phyloP scores from a whole-genome alignment of 75 land plant genomes.

The Selaginella moellendorffii region DNA sequence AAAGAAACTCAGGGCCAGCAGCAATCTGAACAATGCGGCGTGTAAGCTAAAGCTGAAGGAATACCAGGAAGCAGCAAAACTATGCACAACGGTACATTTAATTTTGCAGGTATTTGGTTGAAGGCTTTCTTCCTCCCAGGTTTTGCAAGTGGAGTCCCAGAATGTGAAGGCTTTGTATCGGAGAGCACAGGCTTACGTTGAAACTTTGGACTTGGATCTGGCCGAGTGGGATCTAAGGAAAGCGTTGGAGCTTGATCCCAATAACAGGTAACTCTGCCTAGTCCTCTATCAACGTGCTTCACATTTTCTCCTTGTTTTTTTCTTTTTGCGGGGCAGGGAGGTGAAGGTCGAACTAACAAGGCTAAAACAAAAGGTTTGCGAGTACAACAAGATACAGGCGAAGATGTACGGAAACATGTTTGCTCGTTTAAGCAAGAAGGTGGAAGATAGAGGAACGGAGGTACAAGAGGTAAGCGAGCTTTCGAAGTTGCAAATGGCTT shows the following conservation, averaged over 20 bases:
- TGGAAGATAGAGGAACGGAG: constrained; percentile 23
- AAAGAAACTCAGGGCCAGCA: constrained; percentile 41
- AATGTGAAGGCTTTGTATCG: constrained; percentile 64
- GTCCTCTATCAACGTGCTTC: too few relatives aligned
- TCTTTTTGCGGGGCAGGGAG: constrained; percentile 50
- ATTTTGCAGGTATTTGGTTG: neutral
- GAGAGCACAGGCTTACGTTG: constrained; percentile 55
- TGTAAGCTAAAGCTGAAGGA: constrained; percentile 81
- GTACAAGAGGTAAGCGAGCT: too few relatives aligned
- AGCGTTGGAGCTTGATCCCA: constrained; percentile 55
- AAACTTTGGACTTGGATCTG: constrained; percentile 34
- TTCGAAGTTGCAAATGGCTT: too few relatives aligned
- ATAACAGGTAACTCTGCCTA: constrained; percentile 64
- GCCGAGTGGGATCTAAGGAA: constrained; percentile 53
- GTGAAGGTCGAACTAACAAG: constrained; percentile 32
- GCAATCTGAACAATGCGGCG: constrained; percentile 85
- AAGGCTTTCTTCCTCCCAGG: constrained; percentile 12
- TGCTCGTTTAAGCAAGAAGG: constrained; percentile 24
- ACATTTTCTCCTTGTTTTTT: too few relatives aligned
- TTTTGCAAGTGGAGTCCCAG: constrained; percentile 28
- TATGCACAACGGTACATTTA: constrained; percentile 72
- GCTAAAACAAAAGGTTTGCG: constrained; percentile 34
- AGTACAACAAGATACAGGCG: constrained; percentile 52
- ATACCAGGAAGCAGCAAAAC: constrained; percentile 56
- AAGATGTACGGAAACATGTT: constrained; percentile 57